phyloP scores from a whole-genome alignment of 345 rosid species.

The Gynandropsis gynandra region DNA sequence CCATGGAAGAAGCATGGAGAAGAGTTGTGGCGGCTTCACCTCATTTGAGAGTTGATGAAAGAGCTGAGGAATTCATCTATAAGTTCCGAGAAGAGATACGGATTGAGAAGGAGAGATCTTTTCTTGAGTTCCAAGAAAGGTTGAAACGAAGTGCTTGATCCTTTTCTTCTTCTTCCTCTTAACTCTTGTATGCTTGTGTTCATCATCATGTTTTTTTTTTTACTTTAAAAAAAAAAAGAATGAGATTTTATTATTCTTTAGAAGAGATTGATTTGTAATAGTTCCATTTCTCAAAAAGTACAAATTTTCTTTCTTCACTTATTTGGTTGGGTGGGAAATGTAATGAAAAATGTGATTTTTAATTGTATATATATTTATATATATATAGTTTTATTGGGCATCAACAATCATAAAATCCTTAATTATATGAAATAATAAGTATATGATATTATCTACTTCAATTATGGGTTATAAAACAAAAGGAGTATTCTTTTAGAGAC shows the following conservation, averaged over 20 bases:
- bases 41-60: constrained; percentile 65
- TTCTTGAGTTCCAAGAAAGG: constrained; percentile 63
- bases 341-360: too few relatives aligned
- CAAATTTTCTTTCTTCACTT: too few relatives aligned
- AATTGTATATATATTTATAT: too few relatives aligned
- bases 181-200: constrained; percentile 9
- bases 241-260: constrained; percentile 9
- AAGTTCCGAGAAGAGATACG: constrained; percentile 57
- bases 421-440: too few relatives aligned
- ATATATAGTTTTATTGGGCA: too few relatives aligned
- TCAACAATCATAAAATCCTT: too few relatives aligned
- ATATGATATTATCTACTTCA: too few relatives aligned
- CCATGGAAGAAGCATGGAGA: constrained; percentile 78
- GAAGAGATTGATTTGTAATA: not conserved
- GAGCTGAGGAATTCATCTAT: constrained; percentile 77
- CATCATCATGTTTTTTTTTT: not conserved
- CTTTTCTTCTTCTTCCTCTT: not conserved
- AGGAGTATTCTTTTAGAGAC: too few relatives aligned
- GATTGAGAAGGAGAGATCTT: constrained; percentile 56
- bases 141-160: constrained; percentile 46
- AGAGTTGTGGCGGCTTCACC: constrained; percentile 68
- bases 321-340: too few relatives aligned
- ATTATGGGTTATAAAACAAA: too few relatives aligned
- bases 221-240: constrained; percentile 1
- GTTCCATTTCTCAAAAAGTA: not conserved